Conservation (phyloP, 208 protist species). For the Crithidia acanthocephali region DNA sequence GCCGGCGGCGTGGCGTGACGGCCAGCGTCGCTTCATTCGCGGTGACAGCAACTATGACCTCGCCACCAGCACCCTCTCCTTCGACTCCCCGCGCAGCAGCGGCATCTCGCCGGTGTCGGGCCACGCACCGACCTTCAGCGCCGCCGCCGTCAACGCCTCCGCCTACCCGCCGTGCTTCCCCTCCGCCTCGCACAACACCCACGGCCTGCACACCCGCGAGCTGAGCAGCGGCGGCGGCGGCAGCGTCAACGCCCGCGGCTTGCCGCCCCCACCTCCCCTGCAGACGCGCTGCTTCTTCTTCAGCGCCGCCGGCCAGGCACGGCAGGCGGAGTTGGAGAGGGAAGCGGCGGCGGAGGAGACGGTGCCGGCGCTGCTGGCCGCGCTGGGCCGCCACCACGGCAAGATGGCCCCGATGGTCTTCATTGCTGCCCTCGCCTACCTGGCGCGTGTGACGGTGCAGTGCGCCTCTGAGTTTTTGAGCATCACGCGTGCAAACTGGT, state of each 20-base stretch:
- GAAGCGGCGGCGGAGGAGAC: conserved; percentile 12
- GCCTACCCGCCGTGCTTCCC: conserved; percentile 19
- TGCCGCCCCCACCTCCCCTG: background rate
- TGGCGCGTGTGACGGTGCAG: conserved; percentile 60
- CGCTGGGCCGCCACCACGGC: conserved; percentile 32
- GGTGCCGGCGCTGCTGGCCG: conserved; percentile 26
- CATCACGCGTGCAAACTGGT: conserved; percentile 82
- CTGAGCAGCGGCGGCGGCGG: background rate
- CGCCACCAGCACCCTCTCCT: conserved; percentile 45
- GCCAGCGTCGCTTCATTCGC: conserved; percentile 34
- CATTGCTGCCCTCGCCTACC: conserved; percentile 79
- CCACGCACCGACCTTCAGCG: conserved; percentile 9
- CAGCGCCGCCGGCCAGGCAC: conserved; percentile 13
- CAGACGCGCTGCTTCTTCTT: conserved; percentile 11
- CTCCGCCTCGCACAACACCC: conserved; percentile 7
- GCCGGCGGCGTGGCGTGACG: conserved; percentile 26
- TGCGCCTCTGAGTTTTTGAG: conserved; percentile 51
- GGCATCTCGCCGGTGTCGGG: conserved; percentile 15
- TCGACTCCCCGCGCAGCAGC: conserved; percentile 48
- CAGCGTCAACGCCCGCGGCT: background rate
- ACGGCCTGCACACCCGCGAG: conserved; percentile 18
- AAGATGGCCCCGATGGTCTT: conserved; percentile 74
- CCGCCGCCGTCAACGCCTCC: background rate
- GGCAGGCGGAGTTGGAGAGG: conserved; percentile 7
- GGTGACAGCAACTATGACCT: conserved; percentile 34